These are phyloP conservation scores for Pseudogymnoascus sp. DNA, from an alignment of 2,329 filamentous ascomycete species.

Conservation along the genomic window DNA sequence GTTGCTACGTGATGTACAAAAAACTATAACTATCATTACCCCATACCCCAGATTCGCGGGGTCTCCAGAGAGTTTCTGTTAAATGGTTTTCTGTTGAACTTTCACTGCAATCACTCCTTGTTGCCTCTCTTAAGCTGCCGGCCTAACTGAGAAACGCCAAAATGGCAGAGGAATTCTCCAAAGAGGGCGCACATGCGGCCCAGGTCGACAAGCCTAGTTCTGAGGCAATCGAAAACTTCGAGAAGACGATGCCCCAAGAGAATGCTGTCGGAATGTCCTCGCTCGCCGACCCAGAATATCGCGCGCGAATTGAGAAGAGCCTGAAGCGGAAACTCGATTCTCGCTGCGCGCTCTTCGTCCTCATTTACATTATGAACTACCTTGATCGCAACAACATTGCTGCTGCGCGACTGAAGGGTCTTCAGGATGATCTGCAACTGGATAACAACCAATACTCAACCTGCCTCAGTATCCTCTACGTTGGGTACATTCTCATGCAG, in stretches of 20 bases:
- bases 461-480: conserved; percentile 57
- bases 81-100: background rate
- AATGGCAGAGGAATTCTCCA: conserved; percentile 5
- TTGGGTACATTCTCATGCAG: conserved; percentile 60
- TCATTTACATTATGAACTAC: conserved; percentile 75
- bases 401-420: conserved; percentile 55
- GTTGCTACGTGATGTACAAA: background rate
- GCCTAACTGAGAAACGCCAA: background rate
- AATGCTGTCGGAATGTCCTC: background rate
- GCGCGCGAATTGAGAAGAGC: conserved; percentile 51
- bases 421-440: conserved; percentile 53
- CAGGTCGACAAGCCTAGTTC: background rate
- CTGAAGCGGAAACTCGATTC: conserved; percentile 50
- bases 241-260: background rate
- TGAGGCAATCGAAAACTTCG: background rate
- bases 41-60: conserved; percentile 10
- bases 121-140: conserved; percentile 3
- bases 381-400: conserved; percentile 63
- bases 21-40: conserved; percentile 7
- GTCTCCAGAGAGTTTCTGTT: background rate
- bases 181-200: background rate
- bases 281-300: conserved; percentile 39
- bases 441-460: conserved; percentile 54
- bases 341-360: conserved; percentile 46
- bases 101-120: background rate